Conservation (phyloP, 2,329 filamentous ascomycete species). For the Epichloe festucae region DNA sequence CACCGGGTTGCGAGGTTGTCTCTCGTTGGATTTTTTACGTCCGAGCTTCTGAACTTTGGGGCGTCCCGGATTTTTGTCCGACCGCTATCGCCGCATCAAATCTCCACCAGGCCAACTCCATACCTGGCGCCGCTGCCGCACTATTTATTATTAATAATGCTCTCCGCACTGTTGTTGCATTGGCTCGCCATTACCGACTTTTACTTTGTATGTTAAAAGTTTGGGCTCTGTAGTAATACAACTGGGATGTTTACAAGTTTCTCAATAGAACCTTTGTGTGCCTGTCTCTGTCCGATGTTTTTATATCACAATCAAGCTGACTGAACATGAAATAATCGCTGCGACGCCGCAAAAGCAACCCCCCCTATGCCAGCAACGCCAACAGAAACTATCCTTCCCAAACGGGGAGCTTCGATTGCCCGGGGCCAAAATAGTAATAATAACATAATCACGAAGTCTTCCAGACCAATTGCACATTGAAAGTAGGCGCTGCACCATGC, state of each 20-base stretch:
- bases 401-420: background rate
- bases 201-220: too few relatives aligned
- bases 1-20: background rate
- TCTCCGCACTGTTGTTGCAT: background rate
- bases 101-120: background rate
- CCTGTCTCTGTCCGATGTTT: too few relatives aligned
- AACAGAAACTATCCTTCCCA: background rate
- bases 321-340: too few relatives aligned
- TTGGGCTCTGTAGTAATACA: too few relatives aligned
- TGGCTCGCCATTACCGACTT: background rate
- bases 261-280: too few relatives aligned
- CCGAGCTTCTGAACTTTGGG: background rate
- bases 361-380: background rate
- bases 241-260: too few relatives aligned
- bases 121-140: background rate
- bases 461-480: slow-evolving; percentile 28
- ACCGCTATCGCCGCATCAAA: background rate
- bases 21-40: background rate
- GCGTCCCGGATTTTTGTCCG: slow-evolving; percentile 3
- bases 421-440: background rate
- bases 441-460: slow-evolving; percentile 9
- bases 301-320: too few relatives aligned
- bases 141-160: background rate
- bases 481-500: slow-evolving; percentile 30
- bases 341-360: background rate